Conservation (phyloP, 495 filamentous ascomycete genomes). For the Neurospora sp. region DNA sequence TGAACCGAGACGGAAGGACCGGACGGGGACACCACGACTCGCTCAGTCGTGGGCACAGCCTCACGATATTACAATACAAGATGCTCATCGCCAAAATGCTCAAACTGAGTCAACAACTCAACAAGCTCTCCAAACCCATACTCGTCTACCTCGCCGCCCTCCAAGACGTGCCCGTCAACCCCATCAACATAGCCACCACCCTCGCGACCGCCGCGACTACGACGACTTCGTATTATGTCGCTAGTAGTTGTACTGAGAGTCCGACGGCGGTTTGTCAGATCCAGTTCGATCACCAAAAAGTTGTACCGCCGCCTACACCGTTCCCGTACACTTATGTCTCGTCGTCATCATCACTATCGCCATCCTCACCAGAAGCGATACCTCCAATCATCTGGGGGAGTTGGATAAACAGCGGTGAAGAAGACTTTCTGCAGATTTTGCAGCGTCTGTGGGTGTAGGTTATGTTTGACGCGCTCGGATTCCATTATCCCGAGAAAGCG, state of each 20-base stretch:
- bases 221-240: neutral
- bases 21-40: neutral
- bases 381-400: too few relatives aligned
- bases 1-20: neutral
- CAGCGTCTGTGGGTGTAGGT: neutral
- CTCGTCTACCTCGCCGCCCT: neutral
- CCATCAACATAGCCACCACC: conserved; percentile 1
- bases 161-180: neutral
- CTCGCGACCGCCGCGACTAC: neutral
- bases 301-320: neutral
- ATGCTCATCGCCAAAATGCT: neutral
- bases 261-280: neutral
- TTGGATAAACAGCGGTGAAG: too few relatives aligned
- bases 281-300: neutral
- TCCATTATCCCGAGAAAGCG: neutral
- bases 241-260: neutral
- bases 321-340: too few relatives aligned
- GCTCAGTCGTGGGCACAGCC: neutral
- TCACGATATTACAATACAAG: neutral
- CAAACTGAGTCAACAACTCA: neutral
- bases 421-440: neutral
- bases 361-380: too few relatives aligned
- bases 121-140: neutral
- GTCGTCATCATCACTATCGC: too few relatives aligned
- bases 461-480: neutral